Evolutionary conservation across 2,329 filamentous ascomycete species (phyloP).

Genomic region (Blastomyces parvus): DNA sequence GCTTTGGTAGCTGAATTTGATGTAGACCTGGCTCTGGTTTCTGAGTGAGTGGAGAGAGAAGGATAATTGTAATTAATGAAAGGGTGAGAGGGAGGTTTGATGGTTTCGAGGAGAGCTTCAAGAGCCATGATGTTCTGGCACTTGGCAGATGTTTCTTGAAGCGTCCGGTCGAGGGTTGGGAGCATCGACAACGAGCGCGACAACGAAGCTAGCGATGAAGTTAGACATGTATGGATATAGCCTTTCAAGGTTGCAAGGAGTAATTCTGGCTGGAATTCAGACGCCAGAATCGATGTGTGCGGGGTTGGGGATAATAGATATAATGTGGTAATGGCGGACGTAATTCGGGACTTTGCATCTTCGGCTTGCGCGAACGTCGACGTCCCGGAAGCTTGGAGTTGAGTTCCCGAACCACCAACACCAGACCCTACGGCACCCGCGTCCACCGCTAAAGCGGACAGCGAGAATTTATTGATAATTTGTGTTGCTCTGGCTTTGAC

Average conservation of each 20-base stretch:
- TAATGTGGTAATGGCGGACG: slow-evolving; percentile 64
- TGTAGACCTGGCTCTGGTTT: slow-evolving; percentile 13
- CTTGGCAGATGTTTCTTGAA: slow-evolving; percentile 69
- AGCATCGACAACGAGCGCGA: slow-evolving; percentile 68
- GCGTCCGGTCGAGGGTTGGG: slow-evolving; percentile 68
- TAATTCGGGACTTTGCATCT: slow-evolving; percentile 63
- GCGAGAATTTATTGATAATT: slow-evolving; percentile 72
- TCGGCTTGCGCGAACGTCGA: slow-evolving; percentile 54
- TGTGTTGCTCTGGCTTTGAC: slow-evolving; percentile 67
- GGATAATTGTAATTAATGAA: slow-evolving; percentile 37
- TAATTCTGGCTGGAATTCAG: slow-evolving; percentile 54
- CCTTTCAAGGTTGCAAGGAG: slow-evolving; percentile 68
- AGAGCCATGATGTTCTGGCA: slow-evolving; percentile 90
- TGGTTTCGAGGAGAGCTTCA: slow-evolving; percentile 63
- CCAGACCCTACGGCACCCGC: slow-evolving; percentile 14
- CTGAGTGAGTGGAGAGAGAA: slow-evolving; percentile 19
- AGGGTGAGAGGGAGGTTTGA: slow-evolving; percentile 60
- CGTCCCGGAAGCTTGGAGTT: slow-evolving; percentile 26
- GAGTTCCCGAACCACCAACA: slow-evolving; percentile 12
- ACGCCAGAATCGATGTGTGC: slow-evolving; percentile 37
- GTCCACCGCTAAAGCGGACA: slow-evolving; percentile 46
- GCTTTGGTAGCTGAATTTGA: slow-evolving; percentile 20
- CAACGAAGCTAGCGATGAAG: slow-evolving; percentile 66
- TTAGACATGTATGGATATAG: slow-evolving; percentile 72
- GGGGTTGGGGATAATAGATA: slow-evolving; percentile 69